A percentile compares a stretch with the other conserved stretches of the same genome.
Evolutionary conservation across 495 filamentous ascomycete species (phyloP).

Genomic region (Amphirosellinia nigrospora): DNA sequence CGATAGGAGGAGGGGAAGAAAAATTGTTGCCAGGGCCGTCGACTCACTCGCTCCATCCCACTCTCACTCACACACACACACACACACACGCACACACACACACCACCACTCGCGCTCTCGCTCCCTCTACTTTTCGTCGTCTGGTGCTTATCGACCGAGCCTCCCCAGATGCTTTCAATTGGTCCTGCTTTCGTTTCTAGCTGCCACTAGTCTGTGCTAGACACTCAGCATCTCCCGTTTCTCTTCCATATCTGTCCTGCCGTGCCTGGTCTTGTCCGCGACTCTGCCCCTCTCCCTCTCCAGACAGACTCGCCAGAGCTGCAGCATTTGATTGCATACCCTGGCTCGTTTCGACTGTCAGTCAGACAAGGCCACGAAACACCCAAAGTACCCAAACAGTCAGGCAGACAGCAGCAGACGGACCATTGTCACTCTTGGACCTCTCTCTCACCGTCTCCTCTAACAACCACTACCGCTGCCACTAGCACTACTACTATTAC

Average conservation of each 20-base stretch:
- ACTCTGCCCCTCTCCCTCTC: background rate
- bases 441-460: conserved; percentile 1
- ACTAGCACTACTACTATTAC: background rate
- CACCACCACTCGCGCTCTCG: conserved; percentile 3
- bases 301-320: conserved; percentile 4
- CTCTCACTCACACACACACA: too few relatives aligned
- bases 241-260: background rate
- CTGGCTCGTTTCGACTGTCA: conserved; percentile 24
- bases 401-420: background rate
- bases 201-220: conserved; percentile 17
- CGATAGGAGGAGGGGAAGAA: conserved; percentile 18
- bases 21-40: conserved; percentile 7
- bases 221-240: background rate
- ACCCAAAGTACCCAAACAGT: conserved; percentile 12
- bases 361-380: conserved; percentile 24
- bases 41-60: conserved; percentile 19
- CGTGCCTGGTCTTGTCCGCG: background rate
- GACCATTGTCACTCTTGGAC: background rate
- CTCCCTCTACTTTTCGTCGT: conserved; percentile 11
- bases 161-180: conserved; percentile 9
- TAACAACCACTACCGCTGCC: conserved; percentile 4
- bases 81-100: too few relatives aligned
- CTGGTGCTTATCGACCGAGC: conserved; percentile 19
- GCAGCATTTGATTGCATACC: conserved; percentile 15
- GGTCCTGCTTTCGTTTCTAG: background rate